Evolutionary conservation across 73 alveolate genomes (phyloP), one percentile per base, ranked within the genome.

Genomic region (Paramecium biaurelia): DNA sequence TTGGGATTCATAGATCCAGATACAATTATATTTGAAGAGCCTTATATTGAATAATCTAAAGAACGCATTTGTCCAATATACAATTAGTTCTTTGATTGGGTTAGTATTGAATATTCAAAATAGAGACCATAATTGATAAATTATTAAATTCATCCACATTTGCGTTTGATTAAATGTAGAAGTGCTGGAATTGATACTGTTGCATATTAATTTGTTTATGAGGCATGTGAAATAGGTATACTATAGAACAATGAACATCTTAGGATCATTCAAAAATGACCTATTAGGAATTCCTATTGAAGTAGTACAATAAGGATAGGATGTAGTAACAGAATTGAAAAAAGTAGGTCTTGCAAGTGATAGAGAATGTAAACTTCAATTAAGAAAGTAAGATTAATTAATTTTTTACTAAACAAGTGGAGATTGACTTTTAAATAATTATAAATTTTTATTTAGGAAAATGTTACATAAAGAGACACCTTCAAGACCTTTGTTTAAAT

Each of bases 101-200:
- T 79, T 7, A n/a, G 42, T 9, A 20, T 30, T 8, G 76, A 79
- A 18, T 79, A 79, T 47, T 26, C 42, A 8, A 43, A 45, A 79
- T 26, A 38, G 42, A 79, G 35, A 47, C 63, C 42, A 12, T 9
- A 43, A 43, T 28, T 20, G 38, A 37, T 24, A 2, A 26, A 43
- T 24, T 79, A 41, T 79, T 24, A 18, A 20, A 23, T 79, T 21
- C 47, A 47, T 7, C 76, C 90, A 6, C 28, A 26, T 10, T 7
- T 79, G 23, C 47, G 74, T 38, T 20, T 79, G 74, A 47, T 79
- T 1, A 63, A 45, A 20, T 79, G 70, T 45, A 41, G 72, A 45
- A 23, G 70, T 43, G 70, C 90, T 42, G 90, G 90, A 37, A 26
- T 47, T 15, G 90, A 79, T 34, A 79, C 90, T 24, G 41, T 41